These are phyloP conservation scores for Teratosphaeria nubilosa DNA, from an alignment of 2,329 filamentous ascomycete genomes.

Conservation along the genomic window DNA sequence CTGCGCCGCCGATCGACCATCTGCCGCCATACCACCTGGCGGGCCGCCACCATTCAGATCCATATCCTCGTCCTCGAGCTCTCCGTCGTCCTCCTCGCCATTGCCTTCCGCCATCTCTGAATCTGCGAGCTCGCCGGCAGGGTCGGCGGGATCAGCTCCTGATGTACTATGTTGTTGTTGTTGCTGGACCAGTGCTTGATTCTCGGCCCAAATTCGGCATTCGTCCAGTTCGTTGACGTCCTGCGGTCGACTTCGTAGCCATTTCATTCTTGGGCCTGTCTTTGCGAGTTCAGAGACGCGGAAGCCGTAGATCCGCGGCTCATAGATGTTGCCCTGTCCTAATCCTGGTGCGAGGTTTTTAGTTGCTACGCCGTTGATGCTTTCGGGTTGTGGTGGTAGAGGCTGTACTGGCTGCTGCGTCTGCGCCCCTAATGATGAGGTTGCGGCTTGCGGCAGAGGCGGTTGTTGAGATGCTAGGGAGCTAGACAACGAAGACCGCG, in stretches of 20 bases:
- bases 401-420: not conserved
- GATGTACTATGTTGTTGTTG: not conserved
- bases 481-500: conserved; percentile 19
- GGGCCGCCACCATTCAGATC: conserved; percentile 9
- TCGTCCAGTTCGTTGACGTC: conserved; percentile 81
- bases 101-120: conserved; percentile 23
- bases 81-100: conserved; percentile 17
- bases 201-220: conserved; percentile 30
- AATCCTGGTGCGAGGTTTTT: conserved; percentile 83
- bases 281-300: conserved; percentile 81
- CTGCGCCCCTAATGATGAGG: not conserved
- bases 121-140: conserved; percentile 13
- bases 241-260: conserved; percentile 75
- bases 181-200: conserved; percentile 8
- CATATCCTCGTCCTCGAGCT: conserved; percentile 23
- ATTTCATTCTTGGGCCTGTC: conserved; percentile 91
- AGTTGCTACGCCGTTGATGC: conserved; percentile 76
- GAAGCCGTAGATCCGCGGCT: conserved; percentile 94
- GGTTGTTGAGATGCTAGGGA: conserved; percentile 23
- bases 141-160: not conserved
- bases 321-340: conserved; percentile 74
- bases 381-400: conserved; percentile 38
- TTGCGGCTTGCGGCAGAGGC: not conserved
- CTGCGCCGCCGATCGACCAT: not conserved
- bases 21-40: not conserved